A percentile compares a stretch with the other conserved stretches of the same genome.
Conservation (phyloP, 1,284 basidiomycete genomes). For the Moesziomyces parantarcticus region DNA sequence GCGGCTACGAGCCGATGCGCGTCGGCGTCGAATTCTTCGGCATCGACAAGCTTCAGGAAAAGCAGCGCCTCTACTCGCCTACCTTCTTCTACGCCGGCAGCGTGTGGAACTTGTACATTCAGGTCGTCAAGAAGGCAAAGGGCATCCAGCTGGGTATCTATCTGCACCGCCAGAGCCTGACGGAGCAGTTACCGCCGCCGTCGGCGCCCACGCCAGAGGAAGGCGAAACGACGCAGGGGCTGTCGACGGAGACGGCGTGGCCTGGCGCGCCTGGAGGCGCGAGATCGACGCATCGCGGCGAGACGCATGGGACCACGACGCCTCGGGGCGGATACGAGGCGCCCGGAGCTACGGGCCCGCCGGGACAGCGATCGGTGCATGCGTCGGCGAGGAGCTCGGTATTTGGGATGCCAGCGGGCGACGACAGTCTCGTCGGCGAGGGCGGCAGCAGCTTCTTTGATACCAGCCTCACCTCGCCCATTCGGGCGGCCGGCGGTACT, state of each 20-base stretch:
- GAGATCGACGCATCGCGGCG: slow-evolving; percentile 11
- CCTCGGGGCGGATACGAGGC: slow-evolving; percentile 7
- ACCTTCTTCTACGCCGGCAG: slow-evolving; percentile 73
- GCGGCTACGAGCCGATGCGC: slow-evolving; percentile 63
- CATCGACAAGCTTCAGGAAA: slow-evolving; percentile 80
- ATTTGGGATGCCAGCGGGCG: slow-evolving; percentile 1
- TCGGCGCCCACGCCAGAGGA: slow-evolving; percentile 69
- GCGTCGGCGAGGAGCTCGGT: slow-evolving; percentile 9
- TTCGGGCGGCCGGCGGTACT: slow-evolving; percentile 20
- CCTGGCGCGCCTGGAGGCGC: background rate
- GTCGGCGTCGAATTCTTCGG: slow-evolving; percentile 91
- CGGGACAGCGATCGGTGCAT: slow-evolving; percentile 3
- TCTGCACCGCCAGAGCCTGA: slow-evolving; percentile 82
- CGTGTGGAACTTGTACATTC: slow-evolving; percentile 86
- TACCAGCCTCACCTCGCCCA: slow-evolving; percentile 27
- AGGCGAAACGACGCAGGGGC: slow-evolving; percentile 2
- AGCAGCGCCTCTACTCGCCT: slow-evolving; percentile 74
- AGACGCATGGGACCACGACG: slow-evolving; percentile 7
- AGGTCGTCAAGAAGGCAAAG: slow-evolving; percentile 79
- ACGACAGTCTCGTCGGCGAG: slow-evolving; percentile 7
- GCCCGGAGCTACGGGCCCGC: background rate
- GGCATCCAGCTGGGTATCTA: slow-evolving; percentile 86
- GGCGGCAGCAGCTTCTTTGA: slow-evolving; percentile 35
- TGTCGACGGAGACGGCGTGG: slow-evolving; percentile 3
- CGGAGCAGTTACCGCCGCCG: slow-evolving; percentile 71